These are phyloP conservation scores for Mycosphaerelloides madeirae DNA, from an alignment of 2,329 filamentous ascomycete genomes.

Conservation along the genomic window DNA sequence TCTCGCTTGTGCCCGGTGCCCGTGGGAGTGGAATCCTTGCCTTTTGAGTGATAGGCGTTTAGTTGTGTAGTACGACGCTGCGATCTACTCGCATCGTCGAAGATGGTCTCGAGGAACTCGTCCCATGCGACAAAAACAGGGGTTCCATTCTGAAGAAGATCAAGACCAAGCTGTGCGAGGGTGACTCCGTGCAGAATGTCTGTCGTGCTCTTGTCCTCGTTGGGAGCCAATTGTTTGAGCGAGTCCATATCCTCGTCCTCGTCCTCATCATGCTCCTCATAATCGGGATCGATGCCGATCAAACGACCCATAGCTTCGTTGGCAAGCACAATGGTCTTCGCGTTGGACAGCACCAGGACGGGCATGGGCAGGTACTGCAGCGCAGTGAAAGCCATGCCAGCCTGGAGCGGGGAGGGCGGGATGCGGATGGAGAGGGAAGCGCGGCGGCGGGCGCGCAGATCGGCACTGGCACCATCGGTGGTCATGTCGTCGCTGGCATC, in stretches of 20 bases:
- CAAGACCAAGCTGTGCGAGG: slow-evolving; percentile 65
- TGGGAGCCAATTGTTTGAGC: slow-evolving; percentile 15
- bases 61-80: slow-evolving; percentile 25
- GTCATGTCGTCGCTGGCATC: slow-evolving; percentile 20
- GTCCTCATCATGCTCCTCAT: slow-evolving; percentile 5
- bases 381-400: slow-evolving; percentile 56
- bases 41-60: slow-evolving; percentile 22
- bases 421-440: slow-evolving; percentile 32
- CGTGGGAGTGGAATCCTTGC: slow-evolving; percentile 21
- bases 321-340: slow-evolving; percentile 66
- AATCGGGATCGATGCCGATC: slow-evolving; percentile 53
- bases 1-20: slow-evolving; percentile 17
- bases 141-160: slow-evolving; percentile 64
- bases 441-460: slow-evolving; percentile 19
- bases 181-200: slow-evolving; percentile 62
- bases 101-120: slow-evolving; percentile 42
- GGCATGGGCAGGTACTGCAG: slow-evolving; percentile 72
- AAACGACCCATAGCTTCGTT: slow-evolving; percentile 72
- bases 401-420: slow-evolving; percentile 27
- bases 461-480: slow-evolving; percentile 14
- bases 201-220: slow-evolving; percentile 40
- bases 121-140: slow-evolving; percentile 50
- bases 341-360: slow-evolving; percentile 60
- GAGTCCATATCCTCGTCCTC: slow-evolving; percentile 15
- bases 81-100: slow-evolving; percentile 36